Evolutionary conservation across 2,329 filamentous ascomycete species (phyloP), one percentile per base, ranked within the genome.

Genomic region (Neonectria hederae): DNA sequence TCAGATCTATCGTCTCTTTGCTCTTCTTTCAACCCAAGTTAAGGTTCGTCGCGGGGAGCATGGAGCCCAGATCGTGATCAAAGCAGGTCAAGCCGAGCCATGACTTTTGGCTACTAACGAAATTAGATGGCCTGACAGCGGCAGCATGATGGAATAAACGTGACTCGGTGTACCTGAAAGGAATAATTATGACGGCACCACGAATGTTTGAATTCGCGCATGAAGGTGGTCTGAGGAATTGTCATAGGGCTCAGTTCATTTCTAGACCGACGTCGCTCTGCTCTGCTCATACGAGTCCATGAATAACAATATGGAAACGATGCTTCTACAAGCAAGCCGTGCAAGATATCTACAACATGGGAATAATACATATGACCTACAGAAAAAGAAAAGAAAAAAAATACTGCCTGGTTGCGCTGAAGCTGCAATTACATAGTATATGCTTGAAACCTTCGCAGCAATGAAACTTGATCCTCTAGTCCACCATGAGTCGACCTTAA

Each of bases 51-150:
- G 24, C 19, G 45, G 26, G 17, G 46, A 19, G 24, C 17, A 49
- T 30, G 24, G 45, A n/a, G 14, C n/a, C 17, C 17, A 30, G 9
- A 6, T n/a, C 17, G 26, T n/a, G 60, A 62, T 42, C 43, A 52
- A 52, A 30, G 62, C 45, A 71, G 62, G 48, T 51, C 35, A 42
- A 52, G 52, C 43, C 28, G 32, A 38, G 35, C 30, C 48, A 21
- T 53, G 59, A 54, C 48, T 65, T 53, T 63, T 49, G 48, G 46
- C 35, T 32, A 54, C 35, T 49, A 59, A 65, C 54, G 59, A 65
- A 52, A 52, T 46, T 35, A 42, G n/a, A 62, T 59, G 38, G 32
- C 56, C 62, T 56, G 56, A 64, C 28, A 45, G 24, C 26, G 46
- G 24, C 30, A 62, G 57, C 58, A 19, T 46, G 49, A 45, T 26